Conservation (phyloP, 495 filamentous ascomycete genomes). For the Xylaria castorea region DNA sequence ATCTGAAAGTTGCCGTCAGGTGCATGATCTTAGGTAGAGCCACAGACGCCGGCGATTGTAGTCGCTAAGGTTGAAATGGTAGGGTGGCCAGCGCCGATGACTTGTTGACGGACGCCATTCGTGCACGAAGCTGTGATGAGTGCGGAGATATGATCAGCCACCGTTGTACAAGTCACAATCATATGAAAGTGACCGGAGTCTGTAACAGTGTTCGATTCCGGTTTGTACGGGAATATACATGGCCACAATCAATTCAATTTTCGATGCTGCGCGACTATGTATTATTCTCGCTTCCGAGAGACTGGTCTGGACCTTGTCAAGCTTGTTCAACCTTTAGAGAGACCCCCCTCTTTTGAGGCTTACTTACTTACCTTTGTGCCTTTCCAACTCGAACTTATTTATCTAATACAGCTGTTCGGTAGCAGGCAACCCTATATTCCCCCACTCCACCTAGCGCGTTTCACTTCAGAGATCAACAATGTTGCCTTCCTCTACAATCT, state of each 20-base stretch:
- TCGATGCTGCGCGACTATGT: not conserved
- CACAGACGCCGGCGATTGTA: not conserved
- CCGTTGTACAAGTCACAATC: not conserved
- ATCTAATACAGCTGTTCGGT: not conserved
- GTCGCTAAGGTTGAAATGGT: not conserved
- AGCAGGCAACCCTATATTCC: not conserved
- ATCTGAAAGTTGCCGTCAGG: not conserved
- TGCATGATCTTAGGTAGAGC: not conserved
- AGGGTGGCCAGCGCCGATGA: not conserved
- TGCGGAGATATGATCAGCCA: not conserved
- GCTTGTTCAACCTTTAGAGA: not conserved
- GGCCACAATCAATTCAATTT: not conserved
- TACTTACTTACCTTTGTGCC: not conserved
- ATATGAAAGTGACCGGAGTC: not conserved
- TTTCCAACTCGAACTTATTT: not conserved
- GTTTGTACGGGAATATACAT: not conserved
- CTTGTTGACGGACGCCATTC: not conserved
- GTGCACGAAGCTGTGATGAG: not conserved
- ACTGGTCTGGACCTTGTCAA: not conserved
- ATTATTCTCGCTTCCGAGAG: not conserved
- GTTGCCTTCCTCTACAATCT: not conserved
- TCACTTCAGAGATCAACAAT: not conserved
- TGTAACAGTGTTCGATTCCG: not conserved
- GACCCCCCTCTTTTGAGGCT: not conserved
- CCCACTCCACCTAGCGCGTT: not conserved